Conservation (phyloP, 345 rosid genomes). For the Zanthoxylum bungeanum region DNA sequence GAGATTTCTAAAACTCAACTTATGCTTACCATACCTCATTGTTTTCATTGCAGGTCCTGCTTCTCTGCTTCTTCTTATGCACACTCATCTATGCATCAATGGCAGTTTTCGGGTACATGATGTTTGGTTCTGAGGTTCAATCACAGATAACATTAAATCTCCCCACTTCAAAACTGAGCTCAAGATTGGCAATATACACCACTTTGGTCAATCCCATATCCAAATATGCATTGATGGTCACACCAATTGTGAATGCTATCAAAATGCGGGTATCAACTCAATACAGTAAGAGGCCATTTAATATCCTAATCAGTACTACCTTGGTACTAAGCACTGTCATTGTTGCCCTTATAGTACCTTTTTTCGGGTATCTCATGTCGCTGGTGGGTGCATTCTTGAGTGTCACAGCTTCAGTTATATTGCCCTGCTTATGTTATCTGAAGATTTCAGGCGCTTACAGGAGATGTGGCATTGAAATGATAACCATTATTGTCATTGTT, state of each 20-base stretch:
- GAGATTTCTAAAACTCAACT: not conserved
- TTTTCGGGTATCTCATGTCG: conserved; percentile 51
- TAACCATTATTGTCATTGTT: conserved; percentile 25
- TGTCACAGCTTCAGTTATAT: conserved; percentile 39
- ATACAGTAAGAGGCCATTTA: conserved; percentile 20
- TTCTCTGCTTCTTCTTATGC: conserved; percentile 48
- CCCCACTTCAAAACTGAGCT: conserved; percentile 39
- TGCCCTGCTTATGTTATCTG: conserved; percentile 53
- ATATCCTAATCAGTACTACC: conserved; percentile 35
- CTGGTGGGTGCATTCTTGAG: conserved; percentile 65
- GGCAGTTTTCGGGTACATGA: conserved; percentile 57
- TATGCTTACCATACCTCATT: not conserved
- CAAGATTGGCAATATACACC: conserved; percentile 63
- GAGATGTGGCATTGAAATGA: conserved; percentile 30
- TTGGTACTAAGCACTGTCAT: conserved; percentile 44
- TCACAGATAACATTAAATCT: conserved; percentile 63
- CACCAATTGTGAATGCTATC: conserved; percentile 45
- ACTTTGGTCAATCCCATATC: conserved; percentile 59
- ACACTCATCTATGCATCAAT: conserved; percentile 49
- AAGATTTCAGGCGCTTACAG: conserved; percentile 44
- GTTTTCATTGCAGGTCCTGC: conserved; percentile 37
- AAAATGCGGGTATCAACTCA: conserved; percentile 28
- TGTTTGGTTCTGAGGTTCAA: conserved; percentile 44
- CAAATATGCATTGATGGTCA: conserved; percentile 56
- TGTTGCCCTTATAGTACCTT: conserved; percentile 50